These are phyloP conservation scores for Rhizopus sp. DNA, from an alignment of 371 early-diverging fungal genomes.

Conservation along the genomic window DNA sequence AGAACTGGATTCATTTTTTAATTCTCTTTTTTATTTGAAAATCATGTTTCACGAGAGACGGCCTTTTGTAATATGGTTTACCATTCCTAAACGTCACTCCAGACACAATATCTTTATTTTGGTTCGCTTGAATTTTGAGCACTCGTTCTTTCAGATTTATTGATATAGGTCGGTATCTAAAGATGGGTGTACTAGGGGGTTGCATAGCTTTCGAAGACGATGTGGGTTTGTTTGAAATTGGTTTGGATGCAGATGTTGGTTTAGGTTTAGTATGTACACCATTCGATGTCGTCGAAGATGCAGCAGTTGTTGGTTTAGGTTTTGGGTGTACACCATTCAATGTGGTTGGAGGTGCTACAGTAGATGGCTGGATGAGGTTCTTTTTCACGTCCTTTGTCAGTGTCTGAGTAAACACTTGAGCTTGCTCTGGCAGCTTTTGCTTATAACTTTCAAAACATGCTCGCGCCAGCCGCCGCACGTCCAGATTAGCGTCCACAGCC, in stretches of 20 bases:
- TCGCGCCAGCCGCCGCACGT: slow-evolving; percentile 48
- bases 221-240: too few relatives aligned
- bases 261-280: too few relatives aligned
- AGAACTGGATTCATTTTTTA: neutral
- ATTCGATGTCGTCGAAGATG: neutral
- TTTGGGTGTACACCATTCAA: neutral
- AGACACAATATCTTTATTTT: neutral
- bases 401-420: neutral
- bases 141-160: neutral
- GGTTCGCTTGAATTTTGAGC: neutral
- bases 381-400: neutral
- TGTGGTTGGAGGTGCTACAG: too few relatives aligned
- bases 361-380: neutral
- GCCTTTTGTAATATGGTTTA: neutral
- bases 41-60: neutral
- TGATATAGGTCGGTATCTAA: neutral
- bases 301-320: neutral
- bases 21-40: slow-evolving; percentile 1
- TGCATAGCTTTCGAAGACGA: too few relatives aligned
- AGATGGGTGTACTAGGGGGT: neutral
- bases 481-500: slow-evolving; percentile 53
- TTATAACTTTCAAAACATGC: slow-evolving; percentile 46
- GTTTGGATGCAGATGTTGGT: too few relatives aligned
- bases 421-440: slow-evolving; percentile 41
- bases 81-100: neutral